Evolutionary conservation across 805 yeast genomes (phyloP).

Genomic region (Kodamaea jinghongensis): DNA sequence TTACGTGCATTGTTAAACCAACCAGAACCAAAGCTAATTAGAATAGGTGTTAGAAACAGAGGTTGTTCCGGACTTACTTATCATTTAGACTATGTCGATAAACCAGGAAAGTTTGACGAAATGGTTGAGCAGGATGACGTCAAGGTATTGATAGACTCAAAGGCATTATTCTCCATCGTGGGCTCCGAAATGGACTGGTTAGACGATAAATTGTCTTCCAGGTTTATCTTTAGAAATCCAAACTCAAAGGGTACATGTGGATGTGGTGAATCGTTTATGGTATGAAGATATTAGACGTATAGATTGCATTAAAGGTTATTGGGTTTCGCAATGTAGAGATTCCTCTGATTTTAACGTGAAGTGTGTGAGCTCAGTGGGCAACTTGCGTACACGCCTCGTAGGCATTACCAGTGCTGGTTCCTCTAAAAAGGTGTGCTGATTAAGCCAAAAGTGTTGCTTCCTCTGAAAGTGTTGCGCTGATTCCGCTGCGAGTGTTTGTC

Average conservation of each 20-base stretch:
- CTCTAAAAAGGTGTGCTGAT: too few species aligned
- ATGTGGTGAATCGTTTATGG: slow-evolving; percentile 98
- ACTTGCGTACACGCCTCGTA: too few species aligned
- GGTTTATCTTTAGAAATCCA: slow-evolving; percentile 92
- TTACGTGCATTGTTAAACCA: slow-evolving; percentile 62
- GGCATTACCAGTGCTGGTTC: too few species aligned
- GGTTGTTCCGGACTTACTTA: slow-evolving; percentile 97
- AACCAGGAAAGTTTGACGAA: slow-evolving; percentile 95
- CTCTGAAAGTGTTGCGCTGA: too few species aligned
- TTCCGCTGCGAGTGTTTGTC: too few species aligned
- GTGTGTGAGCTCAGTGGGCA: too few species aligned
- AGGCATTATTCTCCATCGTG: slow-evolving; percentile 91
- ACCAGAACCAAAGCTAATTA: slow-evolving; percentile 84
- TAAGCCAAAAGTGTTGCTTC: too few species aligned
- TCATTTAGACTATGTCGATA: slow-evolving; percentile 82
- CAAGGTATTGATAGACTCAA: slow-evolving; percentile 88
- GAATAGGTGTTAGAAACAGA: slow-evolving; percentile 92
- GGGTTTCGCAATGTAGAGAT: too few species aligned
- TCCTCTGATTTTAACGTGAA: too few species aligned
- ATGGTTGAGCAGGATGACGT: slow-evolving; percentile 91
- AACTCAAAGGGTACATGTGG: slow-evolving; percentile 98
- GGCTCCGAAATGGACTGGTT: slow-evolving; percentile 99
- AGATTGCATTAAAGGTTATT: not conserved
- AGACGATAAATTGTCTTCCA: slow-evolving; percentile 84
- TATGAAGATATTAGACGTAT: slow-evolving; percentile 37